These are phyloP conservation scores for Neurospora sublineolata DNA, from an alignment of 495 filamentous ascomycete species.

Conservation along the genomic window DNA sequence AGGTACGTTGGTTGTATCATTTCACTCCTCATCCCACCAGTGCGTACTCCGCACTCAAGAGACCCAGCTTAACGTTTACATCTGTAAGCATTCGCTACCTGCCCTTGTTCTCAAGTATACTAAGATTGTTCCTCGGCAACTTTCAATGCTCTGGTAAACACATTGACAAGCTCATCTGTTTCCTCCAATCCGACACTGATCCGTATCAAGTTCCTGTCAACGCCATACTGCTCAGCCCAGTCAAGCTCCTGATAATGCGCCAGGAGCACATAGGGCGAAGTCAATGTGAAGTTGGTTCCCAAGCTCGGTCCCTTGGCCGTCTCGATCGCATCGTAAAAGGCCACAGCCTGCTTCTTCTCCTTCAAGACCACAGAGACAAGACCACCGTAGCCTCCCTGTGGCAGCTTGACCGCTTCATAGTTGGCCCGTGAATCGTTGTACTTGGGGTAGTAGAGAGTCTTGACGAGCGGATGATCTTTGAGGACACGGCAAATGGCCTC, in stretches of 20 bases:
- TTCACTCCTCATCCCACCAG: not conserved
- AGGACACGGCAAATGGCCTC: slow-evolving; percentile 70
- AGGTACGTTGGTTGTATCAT: not conserved
- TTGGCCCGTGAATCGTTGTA: slow-evolving; percentile 52
- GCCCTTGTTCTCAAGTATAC: not conserved
- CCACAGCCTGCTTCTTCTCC: slow-evolving; percentile 53
- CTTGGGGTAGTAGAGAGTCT: slow-evolving; percentile 80
- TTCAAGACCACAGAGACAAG: slow-evolving; percentile 75
- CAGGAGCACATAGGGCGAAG: slow-evolving; percentile 76
- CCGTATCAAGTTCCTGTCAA: slow-evolving; percentile 65
- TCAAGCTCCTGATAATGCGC: slow-evolving; percentile 89
- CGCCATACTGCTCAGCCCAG: slow-evolving; percentile 73
- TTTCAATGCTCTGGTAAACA: slow-evolving; percentile 39
- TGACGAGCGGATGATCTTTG: slow-evolving; percentile 44
- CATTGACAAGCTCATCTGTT: slow-evolving; percentile 42
- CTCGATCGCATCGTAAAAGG: slow-evolving; percentile 77
- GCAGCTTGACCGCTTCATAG: slow-evolving; percentile 69
- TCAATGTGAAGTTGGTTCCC: slow-evolving; percentile 92
- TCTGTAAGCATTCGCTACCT: not conserved
- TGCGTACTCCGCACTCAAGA: not conserved
- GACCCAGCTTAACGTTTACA: not conserved
- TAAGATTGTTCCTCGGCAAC: slow-evolving; percentile 25
- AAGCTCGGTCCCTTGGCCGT: slow-evolving; percentile 89
- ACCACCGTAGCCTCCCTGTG: slow-evolving; percentile 80
- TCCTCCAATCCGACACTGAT: slow-evolving; percentile 90